phyloP scores from a whole-genome alignment of 164 flowering plant species.

The Umbilicus rupestris region DNA sequence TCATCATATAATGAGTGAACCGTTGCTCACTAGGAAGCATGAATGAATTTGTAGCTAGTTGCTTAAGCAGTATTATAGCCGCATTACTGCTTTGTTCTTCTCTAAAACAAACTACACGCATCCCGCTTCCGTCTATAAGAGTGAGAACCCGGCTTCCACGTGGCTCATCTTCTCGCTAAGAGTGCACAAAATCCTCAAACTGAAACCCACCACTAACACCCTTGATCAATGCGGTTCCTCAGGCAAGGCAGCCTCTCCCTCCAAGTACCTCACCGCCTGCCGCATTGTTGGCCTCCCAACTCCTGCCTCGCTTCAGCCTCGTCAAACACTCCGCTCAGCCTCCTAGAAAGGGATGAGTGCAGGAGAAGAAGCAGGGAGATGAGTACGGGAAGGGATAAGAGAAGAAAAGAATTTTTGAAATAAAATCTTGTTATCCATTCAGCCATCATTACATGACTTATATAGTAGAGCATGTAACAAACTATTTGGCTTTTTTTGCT shows the following conservation, averaged over 20 bases:
- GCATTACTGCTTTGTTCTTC: background rate
- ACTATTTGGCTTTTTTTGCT: no score
- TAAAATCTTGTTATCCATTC: no score
- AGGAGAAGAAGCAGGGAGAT: no score
- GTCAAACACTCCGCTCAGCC: no score
- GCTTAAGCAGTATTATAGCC: background rate
- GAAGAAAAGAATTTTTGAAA: no score
- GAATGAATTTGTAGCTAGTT: background rate
- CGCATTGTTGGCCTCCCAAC: slow-evolving; percentile 41
- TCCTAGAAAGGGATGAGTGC: no score
- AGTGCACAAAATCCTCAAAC: slow-evolving; percentile 27
- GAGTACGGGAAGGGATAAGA: no score
- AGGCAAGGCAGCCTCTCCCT: slow-evolving; percentile 40
- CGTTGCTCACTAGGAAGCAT: background rate
- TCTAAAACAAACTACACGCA: no score
- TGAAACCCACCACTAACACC: slow-evolving; percentile 11
- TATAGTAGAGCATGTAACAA: no score
- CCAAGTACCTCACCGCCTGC: slow-evolving; percentile 48
- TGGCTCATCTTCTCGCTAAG: slow-evolving; percentile 14
- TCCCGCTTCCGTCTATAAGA: background rate
- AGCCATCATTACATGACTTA: no score
- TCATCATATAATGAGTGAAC: no score
- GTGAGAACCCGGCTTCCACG: background rate
- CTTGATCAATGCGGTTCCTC: slow-evolving; percentile 19
- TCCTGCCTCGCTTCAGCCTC: slow-evolving; percentile 30